A percentile compares a stretch with the other conserved stretches of the same genome.
phyloP scores from a whole-genome alignment of 768 basidiomycete species.

The Cystobasidium onofrii region DNA sequence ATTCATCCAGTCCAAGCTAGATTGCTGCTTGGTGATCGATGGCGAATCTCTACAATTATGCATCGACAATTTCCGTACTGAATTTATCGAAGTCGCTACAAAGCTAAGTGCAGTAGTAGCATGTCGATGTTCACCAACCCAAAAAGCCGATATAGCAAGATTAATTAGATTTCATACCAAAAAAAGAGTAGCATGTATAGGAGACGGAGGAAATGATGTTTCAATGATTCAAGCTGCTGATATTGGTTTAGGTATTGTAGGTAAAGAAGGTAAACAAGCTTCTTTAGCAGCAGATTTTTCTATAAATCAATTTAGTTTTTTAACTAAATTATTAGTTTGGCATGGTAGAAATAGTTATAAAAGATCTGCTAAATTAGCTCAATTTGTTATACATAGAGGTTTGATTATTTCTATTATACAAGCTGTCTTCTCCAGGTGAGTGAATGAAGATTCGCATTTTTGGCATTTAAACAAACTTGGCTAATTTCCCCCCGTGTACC shows the following conservation, averaged over 20 bases:
- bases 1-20: constrained; percentile 84
- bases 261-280: constrained; percentile 97
- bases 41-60: constrained; percentile 94
- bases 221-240: constrained; percentile 99
- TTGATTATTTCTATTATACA: constrained; percentile 97
- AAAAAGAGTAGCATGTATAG: constrained; percentile 96
- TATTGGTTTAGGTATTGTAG: constrained; percentile 94
- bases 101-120: constrained; percentile 94
- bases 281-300: constrained; percentile 98
- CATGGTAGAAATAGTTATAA: constrained; percentile 98
- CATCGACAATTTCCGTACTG: constrained; percentile 76
- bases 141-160: constrained; percentile 94
- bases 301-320: constrained; percentile 87
- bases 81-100: constrained; percentile 92
- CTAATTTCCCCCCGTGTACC: too few relatives aligned
- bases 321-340: constrained; percentile 95
- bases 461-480: too few relatives aligned
- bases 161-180: constrained; percentile 81
- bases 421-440: constrained; percentile 63
- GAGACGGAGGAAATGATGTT: constrained; percentile 98
- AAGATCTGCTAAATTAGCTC: constrained; percentile 91
- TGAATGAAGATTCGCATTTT: background rate
- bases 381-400: constrained; percentile 80
- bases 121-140: constrained; percentile 95
- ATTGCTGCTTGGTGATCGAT: constrained; percentile 96